Evolutionary conservation across 148 eudicot genomes (phyloP), one percentile per base, ranked within the genome.

Genomic region (Polygonum aviculare): DNA sequence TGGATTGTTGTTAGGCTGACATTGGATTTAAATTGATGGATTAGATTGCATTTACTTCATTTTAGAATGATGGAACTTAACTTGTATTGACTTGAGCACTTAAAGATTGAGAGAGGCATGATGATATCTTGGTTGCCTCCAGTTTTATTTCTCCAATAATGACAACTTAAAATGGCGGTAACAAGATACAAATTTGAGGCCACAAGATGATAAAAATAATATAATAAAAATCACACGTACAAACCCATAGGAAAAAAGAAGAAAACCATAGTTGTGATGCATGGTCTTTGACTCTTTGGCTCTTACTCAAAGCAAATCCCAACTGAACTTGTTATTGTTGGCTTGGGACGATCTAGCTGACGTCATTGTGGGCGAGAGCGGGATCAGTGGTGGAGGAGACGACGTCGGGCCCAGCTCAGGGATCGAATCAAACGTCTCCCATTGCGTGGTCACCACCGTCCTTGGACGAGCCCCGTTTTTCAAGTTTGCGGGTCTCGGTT

Each of bases 381-480:
- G 83, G 33, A 76, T 48, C 49, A 84, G 78, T 10, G 86, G 79
- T 0, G 97, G 88, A 19, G 33, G 51, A 72, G 51, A 19, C 12
- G 51, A 41, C 33, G 26, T 44, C 14, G 31, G 40, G 71, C 36
- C 44, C 15, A 19, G 11, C 6, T 14, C 45, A 72, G 49, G 54
- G 0, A 76, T 74, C 1, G 89, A 78, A 76, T 96, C 99, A 67
- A 95, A 95, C 1, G 91, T 92, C 80, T 95, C 99, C 97, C 99
- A 95, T 63, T 93, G 90, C 41, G 97, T 95, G 31, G 99, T 96
- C 45, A 96, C 97, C 33, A 96, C 97, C 10, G 88, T 74, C 40
- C 84, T 89, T 7, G 93, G 84, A 49, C 81, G 82, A 7, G 26
- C 76, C 38, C 74, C 75, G 18, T 59, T 40, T 50, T 79, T 78